Conservation (phyloP, 2,329 filamentous ascomycete species). For the Neurospora crassa region DNA sequence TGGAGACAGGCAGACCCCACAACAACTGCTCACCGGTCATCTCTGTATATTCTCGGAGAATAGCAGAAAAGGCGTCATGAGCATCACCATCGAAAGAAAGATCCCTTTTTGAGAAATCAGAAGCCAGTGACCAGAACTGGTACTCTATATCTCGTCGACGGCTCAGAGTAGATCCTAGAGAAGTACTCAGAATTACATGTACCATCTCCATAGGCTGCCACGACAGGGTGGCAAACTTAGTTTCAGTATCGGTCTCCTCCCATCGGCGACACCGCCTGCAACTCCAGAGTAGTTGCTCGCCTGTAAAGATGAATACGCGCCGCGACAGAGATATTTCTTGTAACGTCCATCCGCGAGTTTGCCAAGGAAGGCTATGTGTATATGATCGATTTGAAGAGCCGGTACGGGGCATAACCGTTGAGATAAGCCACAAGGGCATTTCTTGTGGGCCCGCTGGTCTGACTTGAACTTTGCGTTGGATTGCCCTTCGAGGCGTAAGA, state of each 20-base stretch:
- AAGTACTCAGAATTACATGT: neutral
- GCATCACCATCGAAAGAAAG: neutral
- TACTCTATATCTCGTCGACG: no score
- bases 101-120: neutral
- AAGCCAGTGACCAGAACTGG: no score
- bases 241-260: neutral
- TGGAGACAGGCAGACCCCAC: neutral
- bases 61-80: neutral
- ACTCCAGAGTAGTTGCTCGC: neutral
- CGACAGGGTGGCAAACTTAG: neutral
- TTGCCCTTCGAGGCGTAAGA: neutral
- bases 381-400: neutral
- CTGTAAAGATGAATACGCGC: neutral
- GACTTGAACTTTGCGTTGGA: neutral
- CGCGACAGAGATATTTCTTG: neutral
- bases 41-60: neutral
- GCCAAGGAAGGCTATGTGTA: neutral
- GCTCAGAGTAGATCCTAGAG: no score
- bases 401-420: neutral
- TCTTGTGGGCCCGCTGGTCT: neutral
- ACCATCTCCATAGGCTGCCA: fast-evolving
- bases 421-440: neutral
- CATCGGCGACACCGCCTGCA: neutral
- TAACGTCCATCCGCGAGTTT: neutral
- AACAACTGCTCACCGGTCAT: neutral